Percentiles rank a stretch among this genome's conserved stretches.
These are phyloP conservation scores for Cyclotella kingstonii DNA, from an alignment of 108 stramenopile species.

Conservation along the genomic window DNA sequence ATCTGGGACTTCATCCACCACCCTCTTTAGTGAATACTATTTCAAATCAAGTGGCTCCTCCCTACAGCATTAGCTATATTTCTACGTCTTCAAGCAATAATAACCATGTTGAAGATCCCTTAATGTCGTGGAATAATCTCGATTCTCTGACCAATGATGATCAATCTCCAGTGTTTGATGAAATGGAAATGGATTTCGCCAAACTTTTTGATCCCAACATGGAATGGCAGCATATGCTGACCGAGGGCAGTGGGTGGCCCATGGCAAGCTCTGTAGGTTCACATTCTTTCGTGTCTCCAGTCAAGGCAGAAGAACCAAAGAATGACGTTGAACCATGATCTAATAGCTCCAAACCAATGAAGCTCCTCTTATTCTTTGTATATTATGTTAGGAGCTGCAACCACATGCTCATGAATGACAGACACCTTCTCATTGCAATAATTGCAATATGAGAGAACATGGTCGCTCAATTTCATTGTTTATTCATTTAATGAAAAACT, in stretches of 20 bases:
- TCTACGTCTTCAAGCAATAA: constrained; percentile 5
- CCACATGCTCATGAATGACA: too few relatives aligned
- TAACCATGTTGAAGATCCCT: constrained; percentile 8
- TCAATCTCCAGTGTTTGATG: constrained; percentile 24
- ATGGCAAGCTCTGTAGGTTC: neutral
- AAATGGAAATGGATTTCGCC: constrained; percentile 89
- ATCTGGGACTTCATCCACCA: constrained; percentile 43
- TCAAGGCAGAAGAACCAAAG: too few relatives aligned
- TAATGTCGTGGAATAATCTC: constrained; percentile 42
- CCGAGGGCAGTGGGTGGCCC: constrained; percentile 57
- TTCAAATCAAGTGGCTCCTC: constrained; percentile 3
- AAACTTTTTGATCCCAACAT: constrained; percentile 72
- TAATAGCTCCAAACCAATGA: too few relatives aligned
- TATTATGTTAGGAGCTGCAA: too few relatives aligned
- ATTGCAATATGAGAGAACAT: too few relatives aligned
- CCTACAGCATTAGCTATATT: neutral
- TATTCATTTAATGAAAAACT: too few relatives aligned
- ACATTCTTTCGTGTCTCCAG: neutral
- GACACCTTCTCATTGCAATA: too few relatives aligned
- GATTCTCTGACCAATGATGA: constrained; percentile 16
- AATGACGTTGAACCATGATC: too few relatives aligned
- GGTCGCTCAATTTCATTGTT: too few relatives aligned
- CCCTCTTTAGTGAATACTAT: constrained; percentile 39
- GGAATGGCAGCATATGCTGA: constrained; percentile 51
- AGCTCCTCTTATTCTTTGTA: too few relatives aligned